These are phyloP conservation scores for Silybum marianum DNA, from an alignment of 129 eudicot species.

Conservation along the genomic window DNA sequence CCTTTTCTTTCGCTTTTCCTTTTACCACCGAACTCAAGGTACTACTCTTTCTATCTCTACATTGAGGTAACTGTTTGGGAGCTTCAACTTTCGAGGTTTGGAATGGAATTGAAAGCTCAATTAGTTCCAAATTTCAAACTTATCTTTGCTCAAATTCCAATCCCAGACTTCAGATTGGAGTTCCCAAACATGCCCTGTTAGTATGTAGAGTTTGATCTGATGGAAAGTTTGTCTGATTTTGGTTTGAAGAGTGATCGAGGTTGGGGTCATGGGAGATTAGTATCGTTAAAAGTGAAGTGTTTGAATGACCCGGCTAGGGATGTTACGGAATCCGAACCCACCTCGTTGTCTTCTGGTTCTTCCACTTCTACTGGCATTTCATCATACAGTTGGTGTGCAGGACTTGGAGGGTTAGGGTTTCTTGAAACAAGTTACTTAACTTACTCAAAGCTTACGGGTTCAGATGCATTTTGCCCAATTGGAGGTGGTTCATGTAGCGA, in stretches of 20 bases:
- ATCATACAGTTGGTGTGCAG: constrained; percentile 83
- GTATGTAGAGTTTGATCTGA: constrained; percentile 11
- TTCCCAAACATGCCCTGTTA: background rate
- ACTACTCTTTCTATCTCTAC: constrained; percentile 4
- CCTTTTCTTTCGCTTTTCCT: constrained; percentile 16
- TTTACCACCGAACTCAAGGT: constrained; percentile 49
- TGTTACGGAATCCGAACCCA: constrained; percentile 36
- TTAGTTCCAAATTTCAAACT: background rate
- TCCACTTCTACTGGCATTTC: constrained; percentile 48
- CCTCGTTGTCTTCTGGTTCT: constrained; percentile 20
- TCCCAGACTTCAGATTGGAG: background rate
- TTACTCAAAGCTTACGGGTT: constrained; percentile 65
- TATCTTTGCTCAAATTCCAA: background rate
- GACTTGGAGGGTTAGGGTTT: constrained; percentile 79
- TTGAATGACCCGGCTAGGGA: constrained; percentile 39
- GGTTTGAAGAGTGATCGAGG: constrained; percentile 26
- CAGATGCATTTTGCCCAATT: constrained; percentile 83
- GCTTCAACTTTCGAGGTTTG: constrained; percentile 7
- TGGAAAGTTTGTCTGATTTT: constrained; percentile 6
- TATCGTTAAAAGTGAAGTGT: constrained; percentile 53
- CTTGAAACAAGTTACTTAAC: constrained; percentile 79
- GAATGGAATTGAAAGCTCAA: background rate
- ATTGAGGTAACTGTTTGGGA: constrained; percentile 14
- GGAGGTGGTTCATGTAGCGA: constrained; percentile 73
- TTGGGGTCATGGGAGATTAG: constrained; percentile 28